Base-by-base conservation (phyloP, 2,329 filamentous ascomycete species). In the Anisogramma anomala region DNA sequence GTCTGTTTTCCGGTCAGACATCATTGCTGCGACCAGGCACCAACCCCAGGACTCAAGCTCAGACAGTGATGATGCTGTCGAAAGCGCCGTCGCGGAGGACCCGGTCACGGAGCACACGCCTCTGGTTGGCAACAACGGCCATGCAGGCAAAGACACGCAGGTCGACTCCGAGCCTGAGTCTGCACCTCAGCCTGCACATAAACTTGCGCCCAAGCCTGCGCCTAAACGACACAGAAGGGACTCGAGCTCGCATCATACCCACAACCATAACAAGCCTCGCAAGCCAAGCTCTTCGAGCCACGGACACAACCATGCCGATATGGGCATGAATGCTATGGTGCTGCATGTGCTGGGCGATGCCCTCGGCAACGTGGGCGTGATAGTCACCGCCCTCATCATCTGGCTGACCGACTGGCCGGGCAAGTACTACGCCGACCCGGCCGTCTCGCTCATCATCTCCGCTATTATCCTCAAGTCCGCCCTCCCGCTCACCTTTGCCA, bases 371-470 rank as follows among this genome's bases (percentile, higher is more conserved):
- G 74, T 93, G 40, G 86, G 85, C 52, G 85, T 93, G 50, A 93
- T 93, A 48, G 70, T 71, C 35, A 85, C 85, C 4, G 86, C 84
- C 4, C 71, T 93, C 26, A 71, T 91, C 57, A 96, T 98, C 64
- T 95, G 88, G 88, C 71, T 94, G 43, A 91, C 86, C 2, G 68
- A 82, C 39, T 94, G 77, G 70, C 71, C 74, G 4, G 87, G 82
- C 66, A 80, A 84, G 49, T 83, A 77, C 65, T 96, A 96, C 57
- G 82, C 85, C 32, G 91, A 98, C 57, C 91, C 91, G 0, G 76
- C 78, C 14, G 89, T 98, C 45, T 98, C 91, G 0, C 76, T 98
- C 13, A 73, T 96, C 61, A 98, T 98, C 61, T 95, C 91, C 1
- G 62, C 87, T 45, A 82, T 82, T 52, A 82, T 84, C 46, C 71